Conservation (phyloP, 305 asterid genomes). For the Rubia peregrina region DNA sequence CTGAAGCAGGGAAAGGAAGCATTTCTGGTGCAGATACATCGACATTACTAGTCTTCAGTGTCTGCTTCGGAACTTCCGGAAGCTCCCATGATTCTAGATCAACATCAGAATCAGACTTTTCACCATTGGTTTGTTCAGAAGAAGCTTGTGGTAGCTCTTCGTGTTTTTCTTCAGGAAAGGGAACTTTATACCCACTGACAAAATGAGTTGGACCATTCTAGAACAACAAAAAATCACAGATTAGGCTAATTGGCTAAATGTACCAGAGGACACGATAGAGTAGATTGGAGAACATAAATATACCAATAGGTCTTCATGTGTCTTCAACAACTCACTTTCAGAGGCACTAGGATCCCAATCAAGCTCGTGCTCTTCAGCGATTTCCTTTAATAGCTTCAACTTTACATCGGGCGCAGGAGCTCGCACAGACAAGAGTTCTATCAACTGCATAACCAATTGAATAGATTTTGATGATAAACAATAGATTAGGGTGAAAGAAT, state of each 20-base stretch:
- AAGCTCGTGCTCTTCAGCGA: constrained; percentile 83
- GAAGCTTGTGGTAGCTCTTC: constrained; percentile 27
- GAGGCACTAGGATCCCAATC: constrained; percentile 90
- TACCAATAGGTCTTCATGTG: constrained; percentile 90
- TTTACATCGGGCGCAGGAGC: constrained; percentile 92
- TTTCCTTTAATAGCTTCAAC: constrained; percentile 79
- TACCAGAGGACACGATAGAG: not conserved
- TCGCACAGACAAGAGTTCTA: constrained; percentile 79
- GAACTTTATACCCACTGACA: constrained; percentile 50
- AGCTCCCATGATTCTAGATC: constrained; percentile 59
- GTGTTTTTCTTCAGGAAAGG: constrained; percentile 56
- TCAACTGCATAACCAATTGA: constrained; percentile 38
- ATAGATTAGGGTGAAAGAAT: constrained; percentile 3
- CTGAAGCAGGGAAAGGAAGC: constrained; percentile 86
- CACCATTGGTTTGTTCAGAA: constrained; percentile 34
- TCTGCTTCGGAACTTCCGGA: constrained; percentile 73
- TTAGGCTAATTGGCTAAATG: constrained; percentile 1
- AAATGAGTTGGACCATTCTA: constrained; percentile 80
- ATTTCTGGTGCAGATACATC: constrained; percentile 56
- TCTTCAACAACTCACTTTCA: constrained; percentile 66
- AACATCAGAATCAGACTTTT: constrained; percentile 51
- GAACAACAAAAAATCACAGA: constrained; percentile 9
- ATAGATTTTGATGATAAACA: not conserved
- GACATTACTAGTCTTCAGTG: constrained; percentile 43
- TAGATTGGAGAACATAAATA: constrained; percentile 2